These are phyloP conservation scores for Xerocomus amazonicus DNA, from an alignment of 1,284 basidiomycete genomes.

Conservation along the genomic window DNA sequence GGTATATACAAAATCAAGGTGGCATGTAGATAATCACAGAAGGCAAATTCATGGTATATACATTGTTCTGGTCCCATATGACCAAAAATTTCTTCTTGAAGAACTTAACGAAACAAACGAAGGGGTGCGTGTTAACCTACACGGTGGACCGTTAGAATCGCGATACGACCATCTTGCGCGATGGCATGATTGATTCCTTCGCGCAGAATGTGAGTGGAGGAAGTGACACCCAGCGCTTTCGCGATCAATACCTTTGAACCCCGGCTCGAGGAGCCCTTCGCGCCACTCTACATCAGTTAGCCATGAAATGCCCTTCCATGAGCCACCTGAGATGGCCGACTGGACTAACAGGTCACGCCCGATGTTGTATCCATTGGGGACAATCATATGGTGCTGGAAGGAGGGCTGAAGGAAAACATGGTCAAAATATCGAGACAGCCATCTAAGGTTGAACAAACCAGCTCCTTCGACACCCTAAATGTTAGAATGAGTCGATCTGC, in stretches of 20 bases:
- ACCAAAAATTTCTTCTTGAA: neutral
- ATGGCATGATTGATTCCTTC: conserved; percentile 77
- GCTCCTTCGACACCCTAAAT: conserved; percentile 67
- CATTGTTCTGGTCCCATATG: neutral
- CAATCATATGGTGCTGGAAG: conserved; percentile 65
- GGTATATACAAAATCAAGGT: conserved; percentile 16
- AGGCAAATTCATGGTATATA: conserved; percentile 13
- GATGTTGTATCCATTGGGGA: conserved; percentile 72
- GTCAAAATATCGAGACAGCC: neutral
- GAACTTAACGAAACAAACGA: neutral
- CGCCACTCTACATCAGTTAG: conserved; percentile 70
- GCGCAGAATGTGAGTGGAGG: conserved; percentile 2
- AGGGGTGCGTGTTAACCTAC: conserved; percentile 24
- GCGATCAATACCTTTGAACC: conserved; percentile 49
- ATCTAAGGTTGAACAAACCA: conserved; percentile 35
- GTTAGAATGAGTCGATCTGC: neutral
- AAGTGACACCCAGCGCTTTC: neutral
- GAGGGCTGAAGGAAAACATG: conserved; percentile 44
- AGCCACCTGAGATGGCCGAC: conserved; percentile 56
- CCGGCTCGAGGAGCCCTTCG: conserved; percentile 60
- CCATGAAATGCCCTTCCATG: conserved; percentile 65
- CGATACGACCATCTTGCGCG: conserved; percentile 73
- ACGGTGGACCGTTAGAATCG: conserved; percentile 63
- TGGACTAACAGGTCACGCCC: conserved; percentile 72
- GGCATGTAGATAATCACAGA: conserved; percentile 1